Base-by-base conservation (phyloP, 164 flowering plant genomes). In the Nelumbo lutea region DNA sequence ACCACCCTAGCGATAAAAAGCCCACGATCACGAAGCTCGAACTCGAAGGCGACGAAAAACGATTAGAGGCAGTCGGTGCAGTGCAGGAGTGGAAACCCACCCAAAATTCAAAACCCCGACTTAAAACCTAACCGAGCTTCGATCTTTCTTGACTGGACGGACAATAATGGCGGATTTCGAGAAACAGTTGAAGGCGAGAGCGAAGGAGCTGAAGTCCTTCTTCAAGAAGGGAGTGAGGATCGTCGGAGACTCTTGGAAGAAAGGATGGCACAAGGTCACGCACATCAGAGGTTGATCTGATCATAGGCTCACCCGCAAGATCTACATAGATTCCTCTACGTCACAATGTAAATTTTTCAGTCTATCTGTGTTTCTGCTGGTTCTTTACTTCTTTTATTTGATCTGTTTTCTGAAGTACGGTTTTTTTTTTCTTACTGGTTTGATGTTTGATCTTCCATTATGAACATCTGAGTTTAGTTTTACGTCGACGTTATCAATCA, bases 241-340 rank as follows among this genome's bases (percentile, higher is more conserved):
- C 47, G 89, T 91, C 4, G 81, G 83, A 1, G 69, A 81, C 1
- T 83, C 89, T 1, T 86, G 91, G 85, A 91, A 89, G 86, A 89
- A 88, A 64, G 95, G 97, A 0, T 89, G 97, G 93, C 41, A 68
- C 70, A 87, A 87, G 79, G 85, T 88, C 66, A 83, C 76, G 78
- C 77, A 82, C 14, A 75, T 73, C 7, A 61, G 70, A 57, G 71
- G 83, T 38, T 77, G 73, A 75, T 73, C 6, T 53, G 5, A 15
- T 44, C 9, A 42, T 14, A 7, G 4, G 9, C 10, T 14, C 67
- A 1, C 4, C 1, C 1, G 3, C 8, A 5, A 61, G 44, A 61
- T 8, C 27, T 27, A 27, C 27, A 9, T 61, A 14, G 27, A 40
- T 61, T 61, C 44, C 38, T 6, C 5, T 61, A 6, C 27, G 15